Conservation (phyloP, 1,284 basidiomycete species). For the Mycena sp. region DNA sequence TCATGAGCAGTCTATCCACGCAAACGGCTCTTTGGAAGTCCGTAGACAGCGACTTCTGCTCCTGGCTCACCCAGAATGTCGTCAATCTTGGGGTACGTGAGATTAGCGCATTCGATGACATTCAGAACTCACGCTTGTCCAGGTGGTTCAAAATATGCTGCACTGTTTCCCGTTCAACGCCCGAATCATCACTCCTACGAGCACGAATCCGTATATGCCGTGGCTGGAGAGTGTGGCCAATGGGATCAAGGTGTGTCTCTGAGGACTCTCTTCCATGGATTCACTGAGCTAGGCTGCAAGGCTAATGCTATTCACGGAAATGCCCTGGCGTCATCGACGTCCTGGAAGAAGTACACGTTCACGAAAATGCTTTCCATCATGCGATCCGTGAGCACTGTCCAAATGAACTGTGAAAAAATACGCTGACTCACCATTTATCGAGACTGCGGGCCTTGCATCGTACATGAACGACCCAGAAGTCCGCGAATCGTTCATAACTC, state of each 20-base stretch:
- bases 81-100: not conserved
- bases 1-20: constrained; percentile 10
- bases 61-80: not conserved
- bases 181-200: not conserved
- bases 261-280: not conserved
- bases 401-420: not conserved
- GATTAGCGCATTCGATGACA: no score
- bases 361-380: constrained; percentile 13
- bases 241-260: constrained; percentile 1
- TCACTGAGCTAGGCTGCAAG: not conserved
- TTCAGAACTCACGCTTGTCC: no score
- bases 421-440: not conserved
- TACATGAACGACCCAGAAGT: constrained; percentile 17
- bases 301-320: constrained; percentile 14
- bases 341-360: constrained; percentile 19
- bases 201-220: constrained; percentile 14
- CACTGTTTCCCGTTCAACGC: constrained; percentile 12
- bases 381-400: constrained; percentile 12
- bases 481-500: constrained; percentile 7
- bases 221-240: constrained; percentile 19
- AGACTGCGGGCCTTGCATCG: constrained; percentile 10
- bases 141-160: constrained; percentile 12
- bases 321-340: not conserved
- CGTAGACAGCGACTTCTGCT: constrained; percentile 10
- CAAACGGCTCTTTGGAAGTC: constrained; percentile 14